Evolutionary conservation across 31 red algal species (phyloP).

Genomic region (Endocladia muricata): DNA sequence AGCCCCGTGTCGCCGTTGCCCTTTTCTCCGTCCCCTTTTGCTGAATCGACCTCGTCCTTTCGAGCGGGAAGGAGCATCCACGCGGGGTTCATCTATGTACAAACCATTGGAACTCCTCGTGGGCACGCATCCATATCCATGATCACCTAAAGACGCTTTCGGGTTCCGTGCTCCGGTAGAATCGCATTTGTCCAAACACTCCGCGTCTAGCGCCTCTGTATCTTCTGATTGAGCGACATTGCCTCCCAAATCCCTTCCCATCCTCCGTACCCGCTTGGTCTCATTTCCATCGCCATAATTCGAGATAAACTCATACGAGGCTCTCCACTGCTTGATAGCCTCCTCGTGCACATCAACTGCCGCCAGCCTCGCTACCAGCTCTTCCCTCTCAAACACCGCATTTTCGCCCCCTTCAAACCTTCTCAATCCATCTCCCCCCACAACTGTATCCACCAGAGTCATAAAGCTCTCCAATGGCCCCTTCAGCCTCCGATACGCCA

Average conservation of each 20-base stretch:
- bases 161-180: background rate
- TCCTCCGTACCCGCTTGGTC: background rate
- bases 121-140: conserved; percentile 27
- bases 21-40: background rate
- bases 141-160: background rate
- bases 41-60: background rate
- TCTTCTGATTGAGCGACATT: background rate
- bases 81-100: background rate
- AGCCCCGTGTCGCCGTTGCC: background rate
- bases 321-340: conserved; percentile 13
- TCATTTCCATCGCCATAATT: conserved; percentile 36
- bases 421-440: background rate
- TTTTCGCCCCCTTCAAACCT: conserved; percentile 12
- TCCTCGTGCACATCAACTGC: conserved; percentile 6
- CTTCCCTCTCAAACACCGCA: conserved; percentile 37
- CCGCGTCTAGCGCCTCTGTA: background rate
- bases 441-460: conserved; percentile 27
- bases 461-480: conserved; percentile 19
- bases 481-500: conserved; percentile 20
- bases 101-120: background rate
- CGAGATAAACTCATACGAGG: conserved; percentile 23
- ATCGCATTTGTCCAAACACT: background rate
- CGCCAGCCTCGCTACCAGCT: conserved; percentile 12
- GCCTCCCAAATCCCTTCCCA: background rate
- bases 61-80: background rate